Percentiles rank a stretch among this genome's conserved stretches.
These are phyloP conservation scores for Ceratocystis papillata DNA, from an alignment of 2,329 filamentous ascomycete species.

Conservation along the genomic window DNA sequence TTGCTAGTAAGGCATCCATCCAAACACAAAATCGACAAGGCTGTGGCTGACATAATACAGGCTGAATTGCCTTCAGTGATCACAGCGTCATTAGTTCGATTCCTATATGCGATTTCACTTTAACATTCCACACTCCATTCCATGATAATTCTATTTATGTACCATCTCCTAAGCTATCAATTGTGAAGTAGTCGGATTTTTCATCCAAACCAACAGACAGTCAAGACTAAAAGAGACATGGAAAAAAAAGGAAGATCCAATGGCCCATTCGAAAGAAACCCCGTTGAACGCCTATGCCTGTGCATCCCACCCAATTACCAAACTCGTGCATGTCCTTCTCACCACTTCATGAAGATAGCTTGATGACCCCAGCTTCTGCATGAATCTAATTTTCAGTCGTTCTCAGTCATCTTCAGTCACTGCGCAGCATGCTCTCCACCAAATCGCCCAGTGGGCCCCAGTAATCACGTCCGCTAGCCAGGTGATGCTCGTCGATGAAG, in stretches of 20 bases:
- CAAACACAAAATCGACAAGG: slow-evolving; percentile 14
- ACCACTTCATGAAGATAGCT: not conserved
- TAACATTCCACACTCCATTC: not conserved
- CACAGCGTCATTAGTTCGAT: not conserved
- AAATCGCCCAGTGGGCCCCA: slow-evolving; percentile 92
- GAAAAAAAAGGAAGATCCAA: slow-evolving; percentile 16
- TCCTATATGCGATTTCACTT: not conserved
- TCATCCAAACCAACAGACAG: not conserved
- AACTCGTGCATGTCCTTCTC: slow-evolving; percentile 15
- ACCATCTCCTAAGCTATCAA: not conserved
- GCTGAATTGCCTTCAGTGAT: no score
- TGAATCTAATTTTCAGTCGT: not conserved
- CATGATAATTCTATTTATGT: slow-evolving; percentile 5
- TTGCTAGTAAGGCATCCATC: slow-evolving; percentile 22
- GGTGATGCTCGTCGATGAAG: slow-evolving; percentile 90
- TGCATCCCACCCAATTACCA: slow-evolving; percentile 4
- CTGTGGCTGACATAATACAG: slow-evolving; percentile 22
- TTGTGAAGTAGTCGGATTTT: not conserved
- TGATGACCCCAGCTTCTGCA: not conserved
- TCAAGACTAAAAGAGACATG: slow-evolving; percentile 11
- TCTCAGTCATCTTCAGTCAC: slow-evolving; percentile 48
- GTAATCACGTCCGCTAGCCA: slow-evolving; percentile 91
- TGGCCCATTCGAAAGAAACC: slow-evolving; percentile 3
- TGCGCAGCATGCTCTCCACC: slow-evolving; percentile 94
- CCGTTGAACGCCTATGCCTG: slow-evolving; percentile 11